Conservation (phyloP, 2,329 filamentous ascomycete genomes). For the Phyllosticta paracitricarpa region DNA sequence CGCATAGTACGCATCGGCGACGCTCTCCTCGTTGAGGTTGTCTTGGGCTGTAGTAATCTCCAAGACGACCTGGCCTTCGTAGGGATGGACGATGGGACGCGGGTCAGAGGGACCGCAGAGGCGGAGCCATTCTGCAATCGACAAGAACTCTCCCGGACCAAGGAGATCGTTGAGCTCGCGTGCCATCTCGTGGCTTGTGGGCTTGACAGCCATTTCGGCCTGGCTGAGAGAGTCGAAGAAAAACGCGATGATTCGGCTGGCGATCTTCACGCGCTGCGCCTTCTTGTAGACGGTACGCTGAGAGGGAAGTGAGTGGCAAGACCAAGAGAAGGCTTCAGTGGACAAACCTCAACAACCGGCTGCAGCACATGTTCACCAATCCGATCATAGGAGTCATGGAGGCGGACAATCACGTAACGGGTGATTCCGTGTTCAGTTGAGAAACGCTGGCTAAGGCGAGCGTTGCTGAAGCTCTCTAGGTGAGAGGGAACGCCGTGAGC, state of each 20-base stretch:
- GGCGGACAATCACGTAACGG: neutral
- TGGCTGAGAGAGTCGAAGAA: constrained; percentile 31
- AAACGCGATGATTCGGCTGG: constrained; percentile 15
- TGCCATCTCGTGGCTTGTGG: constrained; percentile 1
- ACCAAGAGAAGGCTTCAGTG: neutral
- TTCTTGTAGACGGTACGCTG: neutral
- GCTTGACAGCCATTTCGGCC: constrained; percentile 20
- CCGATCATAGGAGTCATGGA: neutral
- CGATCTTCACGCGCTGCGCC: constrained; percentile 10
- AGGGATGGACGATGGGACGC: constrained; percentile 17
- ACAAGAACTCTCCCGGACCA: constrained; percentile 16
- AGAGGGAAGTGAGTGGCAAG: constrained; percentile 9
- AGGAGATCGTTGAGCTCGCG: constrained; percentile 13
- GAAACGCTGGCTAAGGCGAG: neutral
- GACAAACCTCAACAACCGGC: neutral
- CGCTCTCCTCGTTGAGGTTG: no score
- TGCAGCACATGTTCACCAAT: neutral
- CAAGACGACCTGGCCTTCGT: constrained; percentile 22
- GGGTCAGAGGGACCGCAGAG: constrained; percentile 17
- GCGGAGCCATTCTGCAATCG: constrained; percentile 17
- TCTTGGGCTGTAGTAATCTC: neutral
- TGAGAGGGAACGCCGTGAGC: neutral
- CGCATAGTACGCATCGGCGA: constrained; percentile 9
- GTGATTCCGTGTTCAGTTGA: neutral
- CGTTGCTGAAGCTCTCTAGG: neutral